Percentiles rank a stretch among this genome's conserved stretches.
phyloP scores from a whole-genome alignment of 1,284 basidiomycete species.

The Polyporus tsugae region DNA sequence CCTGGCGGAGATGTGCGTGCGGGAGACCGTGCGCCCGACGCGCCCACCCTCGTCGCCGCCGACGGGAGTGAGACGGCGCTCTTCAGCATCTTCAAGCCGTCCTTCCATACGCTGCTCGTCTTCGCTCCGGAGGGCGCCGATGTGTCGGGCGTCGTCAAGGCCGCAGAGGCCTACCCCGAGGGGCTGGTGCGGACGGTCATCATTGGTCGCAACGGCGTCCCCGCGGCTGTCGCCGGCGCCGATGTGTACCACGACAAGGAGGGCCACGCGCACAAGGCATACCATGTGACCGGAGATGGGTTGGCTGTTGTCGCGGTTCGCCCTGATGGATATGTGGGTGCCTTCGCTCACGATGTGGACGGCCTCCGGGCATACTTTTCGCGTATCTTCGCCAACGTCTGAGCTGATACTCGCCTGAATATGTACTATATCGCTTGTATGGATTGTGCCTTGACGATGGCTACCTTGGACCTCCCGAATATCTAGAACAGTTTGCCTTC shows the following conservation, averaged over 20 bases:
- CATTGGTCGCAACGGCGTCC: constrained; percentile 19
- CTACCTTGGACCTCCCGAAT: too few species aligned
- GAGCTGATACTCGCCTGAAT: neutral
- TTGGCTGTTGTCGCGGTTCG: constrained; percentile 33
- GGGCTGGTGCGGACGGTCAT: constrained; percentile 23
- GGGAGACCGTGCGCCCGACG: constrained; percentile 56
- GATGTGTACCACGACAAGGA: constrained; percentile 28
- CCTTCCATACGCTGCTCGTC: constrained; percentile 40
- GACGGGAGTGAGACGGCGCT: constrained; percentile 32
- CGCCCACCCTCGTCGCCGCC: constrained; percentile 43
- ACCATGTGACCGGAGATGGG: constrained; percentile 24
- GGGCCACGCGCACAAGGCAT: constrained; percentile 32
- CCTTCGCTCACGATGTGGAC: constrained; percentile 27
- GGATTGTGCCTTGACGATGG: too few species aligned
- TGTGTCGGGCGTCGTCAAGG: neutral
- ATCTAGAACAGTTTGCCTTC: too few species aligned
- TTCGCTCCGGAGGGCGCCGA: constrained; percentile 25
- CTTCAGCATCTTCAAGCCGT: constrained; percentile 36
- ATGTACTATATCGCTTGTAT: too few species aligned
- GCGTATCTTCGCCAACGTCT: constrained; percentile 2
- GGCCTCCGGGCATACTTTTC: constrained; percentile 33
- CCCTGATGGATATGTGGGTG: constrained; percentile 40
- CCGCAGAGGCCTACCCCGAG: constrained; percentile 7
- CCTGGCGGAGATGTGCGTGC: constrained; percentile 42
- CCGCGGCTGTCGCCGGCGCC: neutral